These are phyloP conservation scores for Flaveria floridana DNA, from an alignment of 140 eudicot species.

Conservation along the genomic window DNA sequence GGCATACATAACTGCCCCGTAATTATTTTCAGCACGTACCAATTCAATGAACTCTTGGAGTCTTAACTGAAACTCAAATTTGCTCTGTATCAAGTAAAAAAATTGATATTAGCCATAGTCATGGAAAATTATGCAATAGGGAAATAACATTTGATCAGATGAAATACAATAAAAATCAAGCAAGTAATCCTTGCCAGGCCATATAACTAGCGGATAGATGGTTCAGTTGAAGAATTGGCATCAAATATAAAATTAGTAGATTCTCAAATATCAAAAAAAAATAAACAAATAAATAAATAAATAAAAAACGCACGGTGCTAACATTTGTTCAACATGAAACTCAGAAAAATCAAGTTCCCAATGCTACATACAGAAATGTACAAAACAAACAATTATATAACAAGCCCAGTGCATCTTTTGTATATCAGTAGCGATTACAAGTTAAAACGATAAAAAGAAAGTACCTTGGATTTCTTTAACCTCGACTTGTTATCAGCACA, in stretches of 20 bases:
- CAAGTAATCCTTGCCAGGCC: neutral
- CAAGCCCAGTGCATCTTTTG: neutral
- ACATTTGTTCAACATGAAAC: neutral
- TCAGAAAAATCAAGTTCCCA: constrained; percentile 4
- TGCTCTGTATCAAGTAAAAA: constrained; percentile 57
- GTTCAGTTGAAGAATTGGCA: neutral
- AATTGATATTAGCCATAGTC: constrained; percentile 19
- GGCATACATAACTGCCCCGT: constrained; percentile 81
- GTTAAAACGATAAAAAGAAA: neutral
- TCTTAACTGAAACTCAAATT: constrained; percentile 91
- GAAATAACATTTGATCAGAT: neutral
- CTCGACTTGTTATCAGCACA: constrained; percentile 90
- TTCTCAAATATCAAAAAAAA: neutral
- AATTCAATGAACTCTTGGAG: constrained; percentile 94
- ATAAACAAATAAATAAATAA: too few relatives aligned
- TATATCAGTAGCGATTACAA: constrained; percentile 1
- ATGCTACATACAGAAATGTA: neutral
- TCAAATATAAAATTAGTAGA: neutral
- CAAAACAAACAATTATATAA: neutral
- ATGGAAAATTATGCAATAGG: neutral
- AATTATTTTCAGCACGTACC: constrained; percentile 64
- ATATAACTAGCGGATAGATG: neutral
- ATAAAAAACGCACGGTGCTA: too few relatives aligned
- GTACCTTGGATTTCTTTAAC: constrained; percentile 91
- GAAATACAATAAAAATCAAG: neutral